Conservation (phyloP, 441 rosid species). For the Sinapis alba region DNA sequence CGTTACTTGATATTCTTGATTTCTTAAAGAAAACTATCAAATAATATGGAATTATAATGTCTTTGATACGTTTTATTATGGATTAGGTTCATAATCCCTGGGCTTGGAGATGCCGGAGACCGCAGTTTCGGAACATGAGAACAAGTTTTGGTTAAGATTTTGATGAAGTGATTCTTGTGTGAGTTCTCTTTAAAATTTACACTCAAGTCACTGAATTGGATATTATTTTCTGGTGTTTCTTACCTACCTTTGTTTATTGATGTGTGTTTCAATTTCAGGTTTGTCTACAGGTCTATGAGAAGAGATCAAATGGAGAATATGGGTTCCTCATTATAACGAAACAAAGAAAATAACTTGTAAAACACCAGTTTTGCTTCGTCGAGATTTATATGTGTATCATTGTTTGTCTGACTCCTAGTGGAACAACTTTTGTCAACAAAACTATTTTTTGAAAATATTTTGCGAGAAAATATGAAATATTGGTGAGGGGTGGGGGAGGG, state of each 20-base stretch:
- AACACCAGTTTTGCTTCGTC: slow-evolving; percentile 2
- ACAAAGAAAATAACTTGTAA: not conserved
- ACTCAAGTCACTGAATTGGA: not conserved
- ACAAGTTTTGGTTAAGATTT: not conserved
- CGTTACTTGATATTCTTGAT: not conserved
- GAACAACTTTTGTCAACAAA: not conserved
- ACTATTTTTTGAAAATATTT: not conserved
- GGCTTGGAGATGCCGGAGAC: slow-evolving; percentile 98
- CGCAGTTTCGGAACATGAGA: slow-evolving; percentile 77
- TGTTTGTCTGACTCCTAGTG: not conserved
- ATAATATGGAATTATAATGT: not conserved
- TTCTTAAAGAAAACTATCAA: not conserved
- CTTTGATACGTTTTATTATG: not conserved
- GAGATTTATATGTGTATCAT: slow-evolving; percentile 1
- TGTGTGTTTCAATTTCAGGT: slow-evolving; percentile 1
- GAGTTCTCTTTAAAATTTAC: not conserved
- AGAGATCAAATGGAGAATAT: slow-evolving; percentile 2
- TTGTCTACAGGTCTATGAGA: not conserved
- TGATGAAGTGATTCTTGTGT: slow-evolving; percentile 28
- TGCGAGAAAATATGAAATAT: not conserved
- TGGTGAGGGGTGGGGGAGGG: not conserved
- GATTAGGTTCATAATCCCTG: slow-evolving; percentile 81
- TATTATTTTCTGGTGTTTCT: not conserved
- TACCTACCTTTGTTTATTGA: not conserved
- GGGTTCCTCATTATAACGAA: not conserved